Evolutionary conservation across 2,329 filamentous ascomycete species (phyloP).

Genomic region (Pseudomassariella vexata): DNA sequence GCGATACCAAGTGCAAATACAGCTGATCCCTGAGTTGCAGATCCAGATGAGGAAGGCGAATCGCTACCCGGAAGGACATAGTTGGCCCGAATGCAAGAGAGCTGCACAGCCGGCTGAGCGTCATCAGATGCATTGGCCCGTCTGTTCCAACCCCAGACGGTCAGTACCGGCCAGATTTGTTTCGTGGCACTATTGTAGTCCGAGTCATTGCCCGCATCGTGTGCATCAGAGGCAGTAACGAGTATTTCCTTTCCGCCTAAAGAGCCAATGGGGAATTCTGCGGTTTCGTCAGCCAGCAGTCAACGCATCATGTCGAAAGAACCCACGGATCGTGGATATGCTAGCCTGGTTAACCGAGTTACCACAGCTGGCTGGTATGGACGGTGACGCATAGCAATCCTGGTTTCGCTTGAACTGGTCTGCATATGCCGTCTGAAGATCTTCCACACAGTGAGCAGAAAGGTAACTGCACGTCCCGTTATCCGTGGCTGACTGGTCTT

Average conservation of each 20-base stretch:
- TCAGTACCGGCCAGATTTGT: slow-evolving; percentile 17
- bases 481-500: slow-evolving; percentile 9
- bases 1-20: too few species aligned
- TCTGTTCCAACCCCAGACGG: slow-evolving; percentile 21
- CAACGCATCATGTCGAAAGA: neutral
- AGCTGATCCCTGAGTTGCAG: too few species aligned
- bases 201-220: slow-evolving; percentile 11
- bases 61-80: neutral
- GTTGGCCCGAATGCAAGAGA: slow-evolving; percentile 3
- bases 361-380: slow-evolving; percentile 19
- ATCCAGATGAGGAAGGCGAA: too few species aligned
- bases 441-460: slow-evolving; percentile 16
- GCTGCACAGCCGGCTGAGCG: slow-evolving; percentile 2
- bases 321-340: slow-evolving; percentile 17
- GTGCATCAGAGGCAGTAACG: slow-evolving; percentile 17
- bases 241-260: slow-evolving; percentile 17
- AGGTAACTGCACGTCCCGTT: slow-evolving; percentile 13
- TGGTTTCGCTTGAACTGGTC: slow-evolving; percentile 16
- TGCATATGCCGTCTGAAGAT: slow-evolving; percentile 19
- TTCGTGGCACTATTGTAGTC: slow-evolving; percentile 10
- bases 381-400: slow-evolving; percentile 18
- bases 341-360: slow-evolving; percentile 12
- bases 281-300: neutral
- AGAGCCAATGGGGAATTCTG: slow-evolving; percentile 18
- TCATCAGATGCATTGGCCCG: slow-evolving; percentile 14